These are phyloP conservation scores for Pleurostoma richardsiae DNA, from an alignment of 2,329 filamentous ascomycete species.

Conservation along the genomic window DNA sequence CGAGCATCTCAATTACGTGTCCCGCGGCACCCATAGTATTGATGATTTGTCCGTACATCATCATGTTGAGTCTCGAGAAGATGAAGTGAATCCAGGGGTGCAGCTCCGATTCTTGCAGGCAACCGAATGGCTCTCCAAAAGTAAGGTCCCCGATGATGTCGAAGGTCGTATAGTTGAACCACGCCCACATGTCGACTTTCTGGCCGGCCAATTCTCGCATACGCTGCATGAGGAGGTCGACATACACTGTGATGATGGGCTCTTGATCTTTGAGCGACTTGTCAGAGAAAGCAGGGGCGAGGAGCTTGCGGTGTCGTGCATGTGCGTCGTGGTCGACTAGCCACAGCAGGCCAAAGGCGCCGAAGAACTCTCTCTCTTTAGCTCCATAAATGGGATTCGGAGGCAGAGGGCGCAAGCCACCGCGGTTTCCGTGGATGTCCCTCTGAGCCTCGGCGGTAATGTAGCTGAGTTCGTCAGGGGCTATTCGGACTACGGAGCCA, in stretches of 20 bases:
- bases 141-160: conserved; percentile 18
- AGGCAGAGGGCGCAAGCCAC: conserved; percentile 6
- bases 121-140: conserved; percentile 17
- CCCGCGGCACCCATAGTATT: conserved; percentile 8
- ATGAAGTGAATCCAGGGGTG: conserved; percentile 18
- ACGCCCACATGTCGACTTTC: conserved; percentile 14
- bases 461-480: conserved; percentile 8
- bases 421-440: conserved; percentile 9
- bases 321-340: conserved; percentile 9
- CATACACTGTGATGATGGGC: conserved; percentile 11
- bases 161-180: conserved; percentile 19
- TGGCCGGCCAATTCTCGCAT: conserved; percentile 11
- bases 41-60: conserved; percentile 12
- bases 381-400: conserved; percentile 8
- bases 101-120: conserved; percentile 12
- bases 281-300: conserved; percentile 19
- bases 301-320: conserved; percentile 13
- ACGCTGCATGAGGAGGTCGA: conserved; percentile 11
- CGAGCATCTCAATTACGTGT: conserved; percentile 6
- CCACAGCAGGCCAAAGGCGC: conserved; percentile 9
- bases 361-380: conserved; percentile 11
- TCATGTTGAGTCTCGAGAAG: conserved; percentile 14
- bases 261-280: conserved; percentile 17
- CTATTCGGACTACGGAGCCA: conserved; percentile 9
- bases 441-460: conserved; percentile 4